These are phyloP conservation scores for Mycosarcoma maydis DNA, from an alignment of 1,284 basidiomycete genomes.

Conservation along the genomic window DNA sequence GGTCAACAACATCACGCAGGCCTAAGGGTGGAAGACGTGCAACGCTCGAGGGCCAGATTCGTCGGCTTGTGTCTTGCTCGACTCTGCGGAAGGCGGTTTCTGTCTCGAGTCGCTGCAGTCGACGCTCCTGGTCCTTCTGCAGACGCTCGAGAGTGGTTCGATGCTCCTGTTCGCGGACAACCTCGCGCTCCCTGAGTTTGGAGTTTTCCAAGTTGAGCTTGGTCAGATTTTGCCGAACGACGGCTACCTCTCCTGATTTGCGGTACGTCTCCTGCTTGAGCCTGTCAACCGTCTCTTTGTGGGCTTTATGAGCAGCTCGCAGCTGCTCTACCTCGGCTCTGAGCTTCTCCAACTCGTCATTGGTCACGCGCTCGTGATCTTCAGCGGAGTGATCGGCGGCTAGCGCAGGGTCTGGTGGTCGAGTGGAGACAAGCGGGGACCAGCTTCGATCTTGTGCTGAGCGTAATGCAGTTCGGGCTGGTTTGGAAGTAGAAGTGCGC, in stretches of 20 bases:
- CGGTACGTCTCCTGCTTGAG: constrained; percentile 46
- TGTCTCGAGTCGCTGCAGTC: constrained; percentile 52
- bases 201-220: constrained; percentile 48
- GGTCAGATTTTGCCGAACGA: constrained; percentile 54
- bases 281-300: constrained; percentile 41
- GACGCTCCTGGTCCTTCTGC: constrained; percentile 48
- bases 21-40: constrained; percentile 37
- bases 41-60: constrained; percentile 54
- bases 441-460: background rate
- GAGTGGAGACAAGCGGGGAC: background rate
- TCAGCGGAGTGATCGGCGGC: background rate
- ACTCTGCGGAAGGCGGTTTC: constrained; percentile 54
- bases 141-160: constrained; percentile 36
- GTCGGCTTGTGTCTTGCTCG: constrained; percentile 56
- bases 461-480: background rate
- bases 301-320: constrained; percentile 28
- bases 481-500: background rate
- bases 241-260: constrained; percentile 53
- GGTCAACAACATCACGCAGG: constrained; percentile 20
- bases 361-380: background rate
- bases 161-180: constrained; percentile 46
- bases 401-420: constrained; percentile 16
- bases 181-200: constrained; percentile 45
- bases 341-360: constrained; percentile 21
- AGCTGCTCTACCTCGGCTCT: constrained; percentile 38